A percentile compares a stretch with the other conserved stretches of the same genome.
Evolutionary conservation across 306 rosid species (phyloP).

Genomic region (Myrica gale): DNA sequence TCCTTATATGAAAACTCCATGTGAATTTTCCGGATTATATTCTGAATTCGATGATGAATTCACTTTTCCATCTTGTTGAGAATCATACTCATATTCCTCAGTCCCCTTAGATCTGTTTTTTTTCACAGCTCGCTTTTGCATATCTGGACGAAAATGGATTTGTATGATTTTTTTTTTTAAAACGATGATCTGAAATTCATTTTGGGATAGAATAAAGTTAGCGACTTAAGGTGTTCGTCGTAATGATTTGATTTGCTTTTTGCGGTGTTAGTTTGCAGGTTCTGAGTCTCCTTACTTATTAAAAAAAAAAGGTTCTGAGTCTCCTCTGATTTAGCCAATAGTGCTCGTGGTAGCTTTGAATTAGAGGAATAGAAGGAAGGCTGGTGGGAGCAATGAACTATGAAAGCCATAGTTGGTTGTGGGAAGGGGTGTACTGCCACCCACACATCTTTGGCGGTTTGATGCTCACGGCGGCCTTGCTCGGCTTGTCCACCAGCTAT

Average conservation of each 20-base stretch:
- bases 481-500: conserved; percentile 85
- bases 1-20: background rate
- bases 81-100: background rate
- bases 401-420: conserved; percentile 75
- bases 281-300: conserved; percentile 91
- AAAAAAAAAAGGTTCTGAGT: conserved; percentile 63
- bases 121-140: background rate
- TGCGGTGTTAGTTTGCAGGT: conserved; percentile 26
- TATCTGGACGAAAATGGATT: background rate
- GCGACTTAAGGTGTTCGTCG: background rate
- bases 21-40: background rate
- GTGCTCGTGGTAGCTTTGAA: conserved; percentile 18
- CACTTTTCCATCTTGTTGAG: conserved; percentile 1
- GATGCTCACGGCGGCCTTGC: conserved; percentile 96
- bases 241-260: conserved; percentile 2
- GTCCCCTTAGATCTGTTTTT: conserved; percentile 1
- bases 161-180: no score
- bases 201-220: no score
- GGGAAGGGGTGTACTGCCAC: conserved; percentile 83
- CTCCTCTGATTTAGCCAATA: conserved; percentile 51
- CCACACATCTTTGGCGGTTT: conserved; percentile 88
- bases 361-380: conserved; percentile 8
- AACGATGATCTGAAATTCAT: no score
- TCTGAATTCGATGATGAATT: conserved; percentile 23
- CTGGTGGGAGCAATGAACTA: conserved; percentile 58